phyloP scores from a whole-genome alignment of 2,329 filamentous ascomycete species.

The Pseudocercospora vitis region DNA sequence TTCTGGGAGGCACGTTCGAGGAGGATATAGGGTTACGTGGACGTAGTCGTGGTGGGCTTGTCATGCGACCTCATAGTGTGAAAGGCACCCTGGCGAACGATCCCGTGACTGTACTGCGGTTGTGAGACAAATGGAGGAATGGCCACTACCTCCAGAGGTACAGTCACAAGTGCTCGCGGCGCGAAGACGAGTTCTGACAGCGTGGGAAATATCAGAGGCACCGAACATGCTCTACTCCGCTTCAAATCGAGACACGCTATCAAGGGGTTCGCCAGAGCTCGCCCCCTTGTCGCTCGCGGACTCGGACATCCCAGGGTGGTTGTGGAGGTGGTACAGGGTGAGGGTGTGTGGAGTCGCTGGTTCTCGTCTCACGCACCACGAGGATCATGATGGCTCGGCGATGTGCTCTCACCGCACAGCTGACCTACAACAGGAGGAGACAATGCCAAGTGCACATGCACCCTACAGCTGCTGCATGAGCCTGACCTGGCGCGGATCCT shows the following conservation, averaged over 20 bases:
- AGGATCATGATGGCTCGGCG: slow-evolving; percentile 2
- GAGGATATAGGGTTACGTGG: background rate
- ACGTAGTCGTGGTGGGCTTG: background rate
- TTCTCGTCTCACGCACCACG: slow-evolving; percentile 6
- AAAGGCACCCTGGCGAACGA: background rate
- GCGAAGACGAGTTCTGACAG: background rate
- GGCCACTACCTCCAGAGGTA: background rate
- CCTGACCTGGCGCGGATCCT: background rate
- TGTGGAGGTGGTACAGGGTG: background rate
- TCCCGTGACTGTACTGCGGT: slow-evolving; percentile 1
- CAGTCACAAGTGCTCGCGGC: background rate
- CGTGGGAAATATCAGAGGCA: background rate
- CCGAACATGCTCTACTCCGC: background rate
- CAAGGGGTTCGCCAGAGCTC: background rate
- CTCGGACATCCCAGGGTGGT: background rate
- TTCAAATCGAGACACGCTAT: background rate
- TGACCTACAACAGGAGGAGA: slow-evolving; percentile 4
- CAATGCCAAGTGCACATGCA: background rate
- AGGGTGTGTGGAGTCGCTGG: background rate
- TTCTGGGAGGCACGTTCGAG: background rate
- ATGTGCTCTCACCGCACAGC: background rate
- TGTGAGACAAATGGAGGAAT: background rate
- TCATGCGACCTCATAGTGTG: slow-evolving; percentile 6
- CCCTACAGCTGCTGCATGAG: background rate
- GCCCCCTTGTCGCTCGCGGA: background rate